Evolutionary conservation across 2,329 filamentous ascomycete genomes (phyloP).

Genomic region (Aspergillus felis): DNA sequence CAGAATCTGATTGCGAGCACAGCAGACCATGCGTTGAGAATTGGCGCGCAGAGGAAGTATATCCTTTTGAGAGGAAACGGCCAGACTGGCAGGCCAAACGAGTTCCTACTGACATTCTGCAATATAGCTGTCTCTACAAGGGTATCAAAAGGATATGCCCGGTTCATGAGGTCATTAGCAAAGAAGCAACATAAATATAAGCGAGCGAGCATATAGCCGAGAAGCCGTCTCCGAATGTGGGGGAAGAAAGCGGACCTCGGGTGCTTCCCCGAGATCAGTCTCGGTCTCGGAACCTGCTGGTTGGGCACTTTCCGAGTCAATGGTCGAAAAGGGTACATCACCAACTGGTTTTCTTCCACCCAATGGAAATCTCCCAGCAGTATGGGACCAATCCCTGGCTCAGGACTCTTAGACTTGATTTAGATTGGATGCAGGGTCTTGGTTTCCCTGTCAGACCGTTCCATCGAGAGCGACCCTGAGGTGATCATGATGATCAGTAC

Average conservation of each 20-base stretch:
- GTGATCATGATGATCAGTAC: neutral
- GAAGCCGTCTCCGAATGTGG: neutral
- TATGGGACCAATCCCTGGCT: neutral
- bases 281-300: neutral
- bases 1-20: constrained; percentile 19
- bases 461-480: neutral
- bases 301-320: neutral
- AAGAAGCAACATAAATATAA: neutral
- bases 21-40: constrained; percentile 12
- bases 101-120: neutral
- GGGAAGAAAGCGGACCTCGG: neutral
- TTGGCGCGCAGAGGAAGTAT: neutral
- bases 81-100: neutral
- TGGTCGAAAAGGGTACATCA: too few species aligned
- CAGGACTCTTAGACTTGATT: neutral
- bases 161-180: neutral
- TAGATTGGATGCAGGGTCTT: neutral
- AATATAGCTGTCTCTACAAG: neutral
- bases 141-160: neutral
- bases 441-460: neutral
- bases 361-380: neutral
- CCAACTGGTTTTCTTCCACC: neutral
- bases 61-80: neutral
- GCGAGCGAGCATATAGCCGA: neutral
- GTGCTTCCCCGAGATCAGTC: neutral